phyloP scores from a whole-genome alignment of 1,284 basidiomycete species.

The Fomitopsis schrenkii region DNA sequence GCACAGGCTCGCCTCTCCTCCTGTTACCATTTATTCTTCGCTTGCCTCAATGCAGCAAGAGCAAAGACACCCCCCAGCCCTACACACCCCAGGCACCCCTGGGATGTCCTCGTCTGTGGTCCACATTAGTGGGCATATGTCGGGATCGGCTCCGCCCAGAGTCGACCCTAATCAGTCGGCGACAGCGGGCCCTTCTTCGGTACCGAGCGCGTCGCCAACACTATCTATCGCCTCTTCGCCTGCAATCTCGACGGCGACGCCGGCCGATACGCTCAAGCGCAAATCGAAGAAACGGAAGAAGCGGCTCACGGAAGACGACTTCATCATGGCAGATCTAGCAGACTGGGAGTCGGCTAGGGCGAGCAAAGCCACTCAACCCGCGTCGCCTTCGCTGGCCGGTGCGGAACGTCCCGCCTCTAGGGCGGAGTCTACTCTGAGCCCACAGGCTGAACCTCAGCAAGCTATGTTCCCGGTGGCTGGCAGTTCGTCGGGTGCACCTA shows the following conservation, averaged over 20 bases:
- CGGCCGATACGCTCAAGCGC: not conserved
- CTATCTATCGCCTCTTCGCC: not conserved
- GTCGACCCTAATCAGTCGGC: not conserved
- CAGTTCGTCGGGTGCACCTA: not conserved
- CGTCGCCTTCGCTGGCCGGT: not conserved
- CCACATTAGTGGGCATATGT: not conserved
- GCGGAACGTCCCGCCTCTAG: not conserved
- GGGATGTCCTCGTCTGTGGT: not conserved
- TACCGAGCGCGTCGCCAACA: not conserved
- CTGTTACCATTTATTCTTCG: not conserved
- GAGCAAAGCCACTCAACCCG: not conserved
- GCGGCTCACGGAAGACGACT: constrained; percentile 9
- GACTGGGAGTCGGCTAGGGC: constrained; percentile 14
- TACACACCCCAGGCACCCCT: not conserved
- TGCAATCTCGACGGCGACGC: not conserved
- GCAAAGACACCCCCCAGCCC: not conserved
- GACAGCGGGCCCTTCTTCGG: not conserved
- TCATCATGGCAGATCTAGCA: constrained; percentile 16
- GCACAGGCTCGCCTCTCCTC: not conserved
- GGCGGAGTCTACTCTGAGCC: not conserved
- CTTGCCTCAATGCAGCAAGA: not conserved
- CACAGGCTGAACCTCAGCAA: not conserved
- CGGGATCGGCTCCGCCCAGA: not conserved
- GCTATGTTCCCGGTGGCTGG: not conserved
- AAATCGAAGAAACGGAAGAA: constrained; percentile 13